Evolutionary conservation across 2,329 filamentous ascomycete genomes (phyloP), one percentile per base, ranked within the genome.

Genomic region (Penicillium sp.): DNA sequence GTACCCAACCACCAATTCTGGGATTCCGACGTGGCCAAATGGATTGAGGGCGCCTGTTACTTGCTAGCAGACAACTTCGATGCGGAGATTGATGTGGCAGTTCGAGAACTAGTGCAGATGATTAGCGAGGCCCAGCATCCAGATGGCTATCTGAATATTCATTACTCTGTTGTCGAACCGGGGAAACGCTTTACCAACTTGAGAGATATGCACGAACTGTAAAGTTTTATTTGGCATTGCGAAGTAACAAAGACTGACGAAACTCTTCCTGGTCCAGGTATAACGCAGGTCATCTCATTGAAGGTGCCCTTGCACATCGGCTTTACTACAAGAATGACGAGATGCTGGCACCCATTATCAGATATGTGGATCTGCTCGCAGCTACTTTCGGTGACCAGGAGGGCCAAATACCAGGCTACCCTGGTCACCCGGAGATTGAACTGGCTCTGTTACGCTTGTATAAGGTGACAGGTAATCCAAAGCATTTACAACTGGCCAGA

Each of bases 111-210:
- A n/a, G 78, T 80, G 0, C 67, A 71, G 0, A 82, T 79, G 74
- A 81, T 84, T 9, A 58, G 73, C 6, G 63, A 57, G 1, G 80
- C 81, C 0, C 80, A 84, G 63, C 74, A 78, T 43, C 61, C 68
- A 1, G 81, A 84, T 57, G 81, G 81, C 0, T 85, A 84, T 56
- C 58, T 85, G 18, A 84, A 84, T 56, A 75, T 82, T 6, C 79
- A 84, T 56, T 84, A 77, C 51, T 81, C 77, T 0, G 76, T 84
- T 0, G 76, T 81, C 1, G 77, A 78, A 35, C 78, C 77, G 0
- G 71, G 66, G 0, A 75, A 76, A 42, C 62, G 79, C 7, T 84
- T 78, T 68, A 73, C 76, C 0, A 83, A 84, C 53, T 51, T 84
- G 6, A 64, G 78, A 39, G 81, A 84, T 60, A 74, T 81, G 66